These are phyloP conservation scores for Amanita pallidorosea DNA, from an alignment of 768 basidiomycete species.

Conservation along the genomic window DNA sequence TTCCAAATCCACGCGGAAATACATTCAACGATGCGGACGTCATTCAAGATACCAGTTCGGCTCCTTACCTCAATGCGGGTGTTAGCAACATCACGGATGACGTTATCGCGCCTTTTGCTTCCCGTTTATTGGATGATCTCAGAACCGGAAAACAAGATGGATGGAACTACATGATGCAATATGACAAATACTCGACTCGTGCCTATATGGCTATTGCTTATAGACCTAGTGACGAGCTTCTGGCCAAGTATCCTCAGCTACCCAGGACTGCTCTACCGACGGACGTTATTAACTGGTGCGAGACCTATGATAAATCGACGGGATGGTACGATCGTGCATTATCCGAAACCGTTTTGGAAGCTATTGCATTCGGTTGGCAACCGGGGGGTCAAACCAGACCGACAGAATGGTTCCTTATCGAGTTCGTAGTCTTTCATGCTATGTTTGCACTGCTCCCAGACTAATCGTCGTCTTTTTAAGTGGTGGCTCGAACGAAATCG, in stretches of 20 bases:
- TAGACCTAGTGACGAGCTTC: not conserved
- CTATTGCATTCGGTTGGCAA: not conserved
- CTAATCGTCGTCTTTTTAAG: not conserved
- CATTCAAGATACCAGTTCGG: not conserved
- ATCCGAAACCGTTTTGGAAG: constrained; percentile 25
- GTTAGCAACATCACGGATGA: not conserved
- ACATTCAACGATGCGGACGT: not conserved
- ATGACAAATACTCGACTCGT: not conserved
- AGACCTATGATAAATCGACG: constrained; percentile 19
- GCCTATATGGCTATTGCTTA: not conserved
- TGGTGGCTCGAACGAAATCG: not conserved
- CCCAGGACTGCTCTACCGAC: not conserved
- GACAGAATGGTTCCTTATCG: not conserved
- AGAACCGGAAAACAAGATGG: constrained; percentile 6
- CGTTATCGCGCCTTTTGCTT: not conserved
- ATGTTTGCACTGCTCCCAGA: no score
- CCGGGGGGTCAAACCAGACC: no score
- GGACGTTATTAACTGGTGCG: constrained; percentile 19
- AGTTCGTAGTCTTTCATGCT: not conserved
- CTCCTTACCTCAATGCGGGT: not conserved
- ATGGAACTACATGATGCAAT: constrained; percentile 10
- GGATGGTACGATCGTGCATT: constrained; percentile 23
- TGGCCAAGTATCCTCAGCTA: not conserved
- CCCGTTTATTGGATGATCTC: not conserved
- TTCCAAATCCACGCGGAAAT: not conserved